Base-by-base conservation (phyloP, 305 asterid genomes). In the Ilex paraguariensis region DNA sequence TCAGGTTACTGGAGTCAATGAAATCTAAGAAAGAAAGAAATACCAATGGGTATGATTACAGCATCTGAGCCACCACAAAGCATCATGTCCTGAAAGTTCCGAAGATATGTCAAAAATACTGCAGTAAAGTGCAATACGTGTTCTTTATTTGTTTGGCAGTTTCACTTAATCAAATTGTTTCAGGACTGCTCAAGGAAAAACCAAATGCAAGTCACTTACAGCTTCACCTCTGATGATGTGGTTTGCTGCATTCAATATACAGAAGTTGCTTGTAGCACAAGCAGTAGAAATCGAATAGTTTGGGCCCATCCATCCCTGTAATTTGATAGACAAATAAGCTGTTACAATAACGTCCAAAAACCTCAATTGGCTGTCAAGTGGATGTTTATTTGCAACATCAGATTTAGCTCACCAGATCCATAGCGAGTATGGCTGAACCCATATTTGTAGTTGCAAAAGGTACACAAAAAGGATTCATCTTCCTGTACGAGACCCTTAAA, bases 261-360 rank as follows among this genome's bases (percentile, higher is more conserved):
- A 92, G 74, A 87, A 92, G 83, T 87, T 92, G 77, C 98, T 80
- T 32, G 98, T 92, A 39, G 98, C 97, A 82, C 98, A 92, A 66
- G 98, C 98, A 52, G 98, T 89, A 54, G 98, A 89, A 73, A 92
- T 89, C 57, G 98, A 92, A 81, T 92, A 89, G 81, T 87, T 92
- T 65, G 98, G 98, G 57, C 97, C 97, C 98, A 89, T 92, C 98
- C 98, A 91, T 58, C 96, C 98, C 98, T 91, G 81, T 58, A 71
- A 64, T 53, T 71, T 58, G 73, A 58, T 36, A 4, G 61, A 66
- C 56, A 40, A 56, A 72, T 60, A 61, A 58, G 54, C 57, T 32
- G 55, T 73, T 66, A 68, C 52, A 61, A 66, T 62, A 65, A 66
- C 46, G 31, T 42, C 54, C 28, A 60, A n/a, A 31, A 51, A 60